These are phyloP conservation scores for Hypoxylon sp. DNA, from an alignment of 2,329 filamentous ascomycete genomes.

Conservation along the genomic window DNA sequence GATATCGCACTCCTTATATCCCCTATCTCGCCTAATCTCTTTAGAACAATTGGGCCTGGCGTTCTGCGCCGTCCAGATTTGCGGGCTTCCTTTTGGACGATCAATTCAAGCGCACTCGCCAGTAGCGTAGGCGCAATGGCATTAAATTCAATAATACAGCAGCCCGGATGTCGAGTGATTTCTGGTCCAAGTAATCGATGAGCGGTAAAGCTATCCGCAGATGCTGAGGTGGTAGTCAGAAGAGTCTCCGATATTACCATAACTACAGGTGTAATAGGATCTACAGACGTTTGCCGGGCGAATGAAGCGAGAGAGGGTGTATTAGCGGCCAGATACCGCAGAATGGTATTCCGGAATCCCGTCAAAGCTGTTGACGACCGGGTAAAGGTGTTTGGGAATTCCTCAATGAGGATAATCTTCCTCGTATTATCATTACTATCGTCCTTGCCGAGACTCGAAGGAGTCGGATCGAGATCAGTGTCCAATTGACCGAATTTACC, in stretches of 20 bases:
- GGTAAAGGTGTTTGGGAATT: conserved; percentile 83
- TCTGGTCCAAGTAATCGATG: conserved; percentile 90
- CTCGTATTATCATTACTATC: conserved; percentile 48
- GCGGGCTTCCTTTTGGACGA: conserved; percentile 87
- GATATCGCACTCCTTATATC: conserved; percentile 95
- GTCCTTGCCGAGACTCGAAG: conserved; percentile 13
- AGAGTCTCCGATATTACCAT: conserved; percentile 94
- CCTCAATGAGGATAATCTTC: conserved; percentile 80
- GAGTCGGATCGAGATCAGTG: conserved; percentile 49
- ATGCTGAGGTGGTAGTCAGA: conserved; percentile 84
- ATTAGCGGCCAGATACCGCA: conserved; percentile 79
- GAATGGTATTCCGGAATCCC: conserved; percentile 80
- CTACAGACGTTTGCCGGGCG: conserved; percentile 57
- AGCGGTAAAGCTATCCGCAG: conserved; percentile 91
- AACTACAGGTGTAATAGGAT: conserved; percentile 78
- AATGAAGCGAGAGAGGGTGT: conserved; percentile 68
- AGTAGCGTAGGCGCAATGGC: conserved; percentile 88
- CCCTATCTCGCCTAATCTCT: conserved; percentile 84
- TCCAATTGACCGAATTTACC: conserved; percentile 83
- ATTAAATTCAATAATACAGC: conserved; percentile 91
- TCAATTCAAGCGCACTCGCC: conserved; percentile 82
- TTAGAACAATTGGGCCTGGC: conserved; percentile 83
- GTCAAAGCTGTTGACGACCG: conserved; percentile 73
- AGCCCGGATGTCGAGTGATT: conserved; percentile 83
- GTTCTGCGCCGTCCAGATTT: conserved; percentile 81